Base-by-base conservation (phyloP, 2,329 filamentous ascomycete genomes). In the Aspergillus viridinutans region DNA sequence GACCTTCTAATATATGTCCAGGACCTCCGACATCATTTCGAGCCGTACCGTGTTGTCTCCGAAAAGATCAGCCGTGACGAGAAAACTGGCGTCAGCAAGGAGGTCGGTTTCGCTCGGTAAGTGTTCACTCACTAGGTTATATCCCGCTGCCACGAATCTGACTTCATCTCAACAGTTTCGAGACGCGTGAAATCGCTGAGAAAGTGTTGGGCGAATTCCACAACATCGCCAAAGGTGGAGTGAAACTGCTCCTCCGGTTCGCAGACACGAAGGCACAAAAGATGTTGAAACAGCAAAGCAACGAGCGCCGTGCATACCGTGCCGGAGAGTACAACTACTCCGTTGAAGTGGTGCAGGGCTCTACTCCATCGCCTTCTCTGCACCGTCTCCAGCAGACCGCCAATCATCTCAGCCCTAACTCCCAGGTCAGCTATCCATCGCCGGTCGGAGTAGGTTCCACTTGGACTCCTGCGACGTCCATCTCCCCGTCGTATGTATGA, bases 241-340 rank as follows among this genome's bases (percentile, higher is more conserved):
- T 94, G 63, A 87, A 92, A 61, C 85, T 94, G 76, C 92, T 97
- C 76, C 92, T 99, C 65, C 92, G 94, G 63, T 99, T 96, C 73
- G 93, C 95, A 61, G 94, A 99, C 71, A 99, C 94, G 40, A 90
- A 94, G 55, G 90, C 93, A 61, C 94, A 99, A 76, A 99, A 99
- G 80, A 86, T 94, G 71, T 83, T 99, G 65, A 99, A 99, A 83
- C 89, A 94, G 62, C 89, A 97, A 72, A 97, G 93, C 45, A 92
- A 94, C 32, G 92, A 96, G 72, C 90, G 92, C 57, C 92, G 94
- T 59, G 91, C 96, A 70, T 97, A 96, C 78, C 90, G 94, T 58
- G 94, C 93, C 57, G 94, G 94, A 57, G 94, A 97, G 79, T 97
- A 97, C 77, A 92, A 92, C 67, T 79, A 76, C 57, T 78, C 77